Base-by-base conservation (phyloP, 352 stramenopile species). In the Phytophthora boehmeriae region DNA sequence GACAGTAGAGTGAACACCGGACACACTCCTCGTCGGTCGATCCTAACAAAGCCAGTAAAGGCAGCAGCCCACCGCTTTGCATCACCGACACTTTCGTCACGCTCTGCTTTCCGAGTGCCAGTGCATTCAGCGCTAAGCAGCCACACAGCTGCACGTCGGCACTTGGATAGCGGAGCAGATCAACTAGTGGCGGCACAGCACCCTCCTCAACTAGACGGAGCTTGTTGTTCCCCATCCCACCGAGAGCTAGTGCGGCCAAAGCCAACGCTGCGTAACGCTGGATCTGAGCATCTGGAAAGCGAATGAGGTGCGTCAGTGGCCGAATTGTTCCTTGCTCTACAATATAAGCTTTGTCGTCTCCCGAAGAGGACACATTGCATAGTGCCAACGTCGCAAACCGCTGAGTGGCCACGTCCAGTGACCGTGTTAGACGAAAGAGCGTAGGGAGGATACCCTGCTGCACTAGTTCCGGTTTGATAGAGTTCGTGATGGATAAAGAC, bases 211-310 rank as follows among this genome's bases (percentile, higher is more conserved):
- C 80, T 61, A 98, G 75, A 19, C 92, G 80, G 8, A 97, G 60
- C 73, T 98, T 98, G 75, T 97, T 97, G 54, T 86, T 85, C n/a
- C 85, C 84, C 57, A 97, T 88, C 57, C 92, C 93, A 23, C 96
- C 97, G 1, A 99, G 73, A 1, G 88, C 91, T 20, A 99, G 69
- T 20, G 88, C 96, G 14, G 96, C 95, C 8, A 99, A 69, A 14
- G 95, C 86, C 46, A 99, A 77, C 5, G 93, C 88, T 13, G 96
- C 95, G 51, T 97, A 98, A 2, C 95, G 83, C 75, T 99, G 95
- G 57, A 99, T 98, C 68, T 99, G 92, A 9, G 95, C 78, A 57
- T 99, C 95, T 5, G 95, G 96, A 62, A 98, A 99, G 17, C 95
- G 80, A 8, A 96, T 82, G 41, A 99, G 68, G 61, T 98, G 97